Percentiles rank a stretch among this genome's conserved stretches.
Conservation (phyloP, 2,329 filamentous ascomycete species). For the Calonectria hongkongensis region DNA sequence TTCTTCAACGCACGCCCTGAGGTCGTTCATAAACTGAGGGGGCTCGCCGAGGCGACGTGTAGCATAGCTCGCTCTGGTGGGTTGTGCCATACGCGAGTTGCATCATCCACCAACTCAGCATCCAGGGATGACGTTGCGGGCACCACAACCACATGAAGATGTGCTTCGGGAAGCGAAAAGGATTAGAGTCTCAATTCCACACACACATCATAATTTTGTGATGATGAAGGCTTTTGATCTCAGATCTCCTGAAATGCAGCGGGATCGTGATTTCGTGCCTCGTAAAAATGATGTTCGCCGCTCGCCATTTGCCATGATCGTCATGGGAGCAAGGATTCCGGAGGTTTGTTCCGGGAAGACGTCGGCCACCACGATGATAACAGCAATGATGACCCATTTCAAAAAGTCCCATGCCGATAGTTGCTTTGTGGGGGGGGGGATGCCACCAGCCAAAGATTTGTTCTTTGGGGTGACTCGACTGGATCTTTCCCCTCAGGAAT, state of each 20-base stretch:
- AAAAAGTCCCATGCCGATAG: neutral
- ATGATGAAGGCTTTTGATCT: slow-evolving; percentile 33
- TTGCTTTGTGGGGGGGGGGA: neutral
- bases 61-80: slow-evolving; percentile 31
- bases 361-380: neutral
- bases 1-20: neutral
- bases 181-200: slow-evolving; percentile 32
- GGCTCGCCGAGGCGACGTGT: slow-evolving; percentile 22
- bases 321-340: neutral
- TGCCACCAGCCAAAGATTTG: neutral
- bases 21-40: neutral
- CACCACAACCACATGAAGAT: slow-evolving; percentile 40
- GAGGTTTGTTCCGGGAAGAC: neutral
- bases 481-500: neutral
- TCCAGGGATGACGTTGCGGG: slow-evolving; percentile 49
- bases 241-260: slow-evolving; percentile 32
- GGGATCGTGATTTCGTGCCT: slow-evolving; percentile 11
- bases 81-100: slow-evolving; percentile 45
- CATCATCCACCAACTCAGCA: slow-evolving; percentile 48
- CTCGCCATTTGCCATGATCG: slow-evolving; percentile 3
- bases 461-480: neutral
- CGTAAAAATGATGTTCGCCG: neutral
- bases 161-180: slow-evolving; percentile 30
- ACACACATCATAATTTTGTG: slow-evolving; percentile 32
- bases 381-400: neutral